These are phyloP conservation scores for Termitomyces sp. DNA, from an alignment of 768 basidiomycete genomes.

Conservation along the genomic window DNA sequence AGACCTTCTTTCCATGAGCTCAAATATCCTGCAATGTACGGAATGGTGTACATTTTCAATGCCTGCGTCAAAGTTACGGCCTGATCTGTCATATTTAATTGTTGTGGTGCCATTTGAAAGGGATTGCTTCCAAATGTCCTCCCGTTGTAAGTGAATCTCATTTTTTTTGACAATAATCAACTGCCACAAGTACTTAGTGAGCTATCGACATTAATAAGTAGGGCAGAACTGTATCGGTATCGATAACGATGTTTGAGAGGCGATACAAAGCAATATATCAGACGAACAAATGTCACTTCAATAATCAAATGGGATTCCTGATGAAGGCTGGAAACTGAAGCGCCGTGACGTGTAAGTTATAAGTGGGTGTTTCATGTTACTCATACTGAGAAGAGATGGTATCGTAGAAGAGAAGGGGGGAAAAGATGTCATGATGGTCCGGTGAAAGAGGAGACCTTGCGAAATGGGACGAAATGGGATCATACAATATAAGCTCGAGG, in stretches of 20 bases:
- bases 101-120: no score
- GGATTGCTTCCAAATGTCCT: background rate
- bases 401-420: background rate
- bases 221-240: background rate
- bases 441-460: background rate
- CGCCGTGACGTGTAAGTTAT: background rate
- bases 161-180: background rate
- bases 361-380: background rate
- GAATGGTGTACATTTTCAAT: no score
- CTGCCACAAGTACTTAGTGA: background rate
- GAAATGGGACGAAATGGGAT: background rate
- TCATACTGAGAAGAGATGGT: background rate
- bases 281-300: background rate
- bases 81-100: no score
- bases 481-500: background rate
- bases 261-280: background rate
- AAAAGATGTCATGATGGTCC: background rate
- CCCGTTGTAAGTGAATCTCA: no score
- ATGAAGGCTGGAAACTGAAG: background rate
- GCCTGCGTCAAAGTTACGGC: no score
- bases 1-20: no score
- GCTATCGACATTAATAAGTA: background rate
- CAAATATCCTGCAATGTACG: no score
- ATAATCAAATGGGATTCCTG: background rate
- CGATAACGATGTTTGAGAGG: background rate